A percentile compares a stretch with the other conserved stretches of the same genome.
phyloP scores from a whole-genome alignment of 1,284 basidiomycete genomes.

The Apiotrichum domesticum region DNA sequence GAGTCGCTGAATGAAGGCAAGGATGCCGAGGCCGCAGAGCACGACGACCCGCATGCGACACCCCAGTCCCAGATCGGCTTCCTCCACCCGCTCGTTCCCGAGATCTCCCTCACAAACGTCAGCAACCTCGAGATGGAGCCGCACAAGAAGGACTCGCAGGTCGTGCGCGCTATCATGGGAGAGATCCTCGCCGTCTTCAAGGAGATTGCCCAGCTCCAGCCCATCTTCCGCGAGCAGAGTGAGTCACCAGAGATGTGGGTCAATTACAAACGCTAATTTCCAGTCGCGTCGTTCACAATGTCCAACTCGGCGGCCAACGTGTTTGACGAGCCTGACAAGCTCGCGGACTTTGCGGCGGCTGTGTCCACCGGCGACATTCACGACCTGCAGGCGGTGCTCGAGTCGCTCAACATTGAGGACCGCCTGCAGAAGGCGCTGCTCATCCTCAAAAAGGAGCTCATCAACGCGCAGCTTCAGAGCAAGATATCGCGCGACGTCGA shows the following conservation, averaged over 20 bases:
- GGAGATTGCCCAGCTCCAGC: conserved; percentile 95
- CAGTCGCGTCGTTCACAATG: conserved; percentile 70
- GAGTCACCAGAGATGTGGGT: conserved; percentile 6
- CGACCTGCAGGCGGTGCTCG: conserved; percentile 90
- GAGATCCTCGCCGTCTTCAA: conserved; percentile 98
- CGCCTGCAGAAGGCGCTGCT: conserved; percentile 82
- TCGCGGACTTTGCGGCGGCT: conserved; percentile 96
- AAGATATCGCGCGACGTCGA: conserved; percentile 95
- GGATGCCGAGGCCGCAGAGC: not conserved
- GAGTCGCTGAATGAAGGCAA: conserved; percentile 24
- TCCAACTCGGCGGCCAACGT: conserved; percentile 94
- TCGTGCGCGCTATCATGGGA: conserved; percentile 91
- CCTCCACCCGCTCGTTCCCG: conserved; percentile 66
- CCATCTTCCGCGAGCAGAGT: conserved; percentile 94
- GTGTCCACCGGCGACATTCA: conserved; percentile 85
- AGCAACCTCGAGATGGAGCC: conserved; percentile 74
- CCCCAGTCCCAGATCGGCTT: conserved; percentile 55
- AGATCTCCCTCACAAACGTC: conserved; percentile 85
- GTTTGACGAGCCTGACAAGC: conserved; percentile 96
- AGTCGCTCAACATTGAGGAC: conserved; percentile 79
- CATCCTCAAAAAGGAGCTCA: conserved; percentile 96
- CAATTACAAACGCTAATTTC: not conserved
- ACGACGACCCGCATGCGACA: conserved; percentile 1
- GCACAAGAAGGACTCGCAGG: conserved; percentile 88
- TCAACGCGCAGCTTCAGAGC: conserved; percentile 91